Evolutionary conservation across 768 basidiomycete genomes (phyloP).

Genomic region (Galerina marginata): DNA sequence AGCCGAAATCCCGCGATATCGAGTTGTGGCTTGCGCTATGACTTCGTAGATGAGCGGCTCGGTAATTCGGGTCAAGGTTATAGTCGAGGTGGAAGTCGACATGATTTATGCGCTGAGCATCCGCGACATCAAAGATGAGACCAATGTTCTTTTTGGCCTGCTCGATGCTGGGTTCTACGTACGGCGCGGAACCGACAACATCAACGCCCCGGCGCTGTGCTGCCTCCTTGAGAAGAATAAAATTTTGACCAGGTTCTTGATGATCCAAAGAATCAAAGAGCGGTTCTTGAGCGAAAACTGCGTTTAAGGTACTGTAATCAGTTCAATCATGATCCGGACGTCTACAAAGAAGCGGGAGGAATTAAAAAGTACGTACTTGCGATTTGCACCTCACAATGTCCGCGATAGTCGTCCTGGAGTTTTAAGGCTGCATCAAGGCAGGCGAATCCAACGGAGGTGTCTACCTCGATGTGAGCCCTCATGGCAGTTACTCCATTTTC

Average conservation of each 20-base stretch:
- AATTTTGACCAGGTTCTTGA: constrained; percentile 48
- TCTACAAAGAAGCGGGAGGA: constrained; percentile 6
- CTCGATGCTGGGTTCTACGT: constrained; percentile 56
- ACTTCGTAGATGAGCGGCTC: constrained; percentile 64
- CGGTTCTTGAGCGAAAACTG: constrained; percentile 69
- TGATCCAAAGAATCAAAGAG: constrained; percentile 46
- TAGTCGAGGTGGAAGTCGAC: constrained; percentile 75
- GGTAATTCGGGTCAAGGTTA: constrained; percentile 55
- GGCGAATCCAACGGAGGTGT: constrained; percentile 53
- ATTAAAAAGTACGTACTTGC: constrained; percentile 42
- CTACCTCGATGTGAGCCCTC: constrained; percentile 74
- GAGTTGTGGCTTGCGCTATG: constrained; percentile 39
- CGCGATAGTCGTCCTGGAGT: constrained; percentile 49
- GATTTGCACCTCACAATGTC: constrained; percentile 61
- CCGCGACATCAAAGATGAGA: constrained; percentile 55
- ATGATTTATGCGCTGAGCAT: constrained; percentile 39
- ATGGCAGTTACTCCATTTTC: constrained; percentile 67
- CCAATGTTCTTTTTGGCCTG: constrained; percentile 59
- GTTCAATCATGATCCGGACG: background rate
- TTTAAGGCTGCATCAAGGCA: constrained; percentile 59
- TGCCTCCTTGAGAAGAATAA: constrained; percentile 49
- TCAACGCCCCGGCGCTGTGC: constrained; percentile 43
- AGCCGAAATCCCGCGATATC: constrained; percentile 6
- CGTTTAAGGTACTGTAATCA: background rate
- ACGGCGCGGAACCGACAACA: constrained; percentile 68